Evolutionary conservation across 1,139 yeast genomes (phyloP), one percentile per base, ranked within the genome.

Genomic region (Taphrina confusa): DNA sequence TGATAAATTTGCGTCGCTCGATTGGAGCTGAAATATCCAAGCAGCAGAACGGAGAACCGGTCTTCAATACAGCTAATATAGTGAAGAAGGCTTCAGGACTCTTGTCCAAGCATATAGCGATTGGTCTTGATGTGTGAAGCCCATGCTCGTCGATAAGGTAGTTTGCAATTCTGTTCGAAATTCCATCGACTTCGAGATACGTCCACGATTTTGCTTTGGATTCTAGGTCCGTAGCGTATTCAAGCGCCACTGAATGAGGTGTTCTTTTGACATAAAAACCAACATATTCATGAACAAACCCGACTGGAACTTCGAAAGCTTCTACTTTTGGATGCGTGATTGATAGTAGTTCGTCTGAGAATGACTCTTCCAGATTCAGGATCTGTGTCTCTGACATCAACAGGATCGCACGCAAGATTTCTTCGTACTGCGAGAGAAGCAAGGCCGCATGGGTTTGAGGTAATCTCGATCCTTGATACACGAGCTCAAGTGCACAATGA

Each of bases 11-110:
- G 16, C 60, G 60, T 6, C 69, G 61, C 20, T 65, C 66, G 5
- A 46, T 46, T 2, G 69, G 69, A 5, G 69, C 67, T 5, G 65
- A 27, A 3, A 63, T 49, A 47, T 67, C 69, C 16, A 67, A 40
- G 8, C 67, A 66, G 20, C 68, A 57, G 47, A 67, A 67, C n/a
- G 67, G 57, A 18, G 63, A 62, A 1, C 69, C 69, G 2, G 68
- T 61, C 31, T 64, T 63, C 23, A 67, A 55, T 28, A 67, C 60
- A 3, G 66, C 69, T 16, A 65, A 27, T 28, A 67, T 62, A 8
- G 68, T 57, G 39, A 67, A 57, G 12, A 67, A 64, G 6, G 69
- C 68, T 23, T 63, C 64, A 1, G 67, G 64, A 31, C 63, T 37
- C 47, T 66, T 67, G 22, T 67, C 68, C 31, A 67, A 63, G 47